A percentile compares a stretch with the other conserved stretches of the same genome.
Conservation (phyloP, 2,329 filamentous ascomycete genomes). For the Fusarium marasasianum region DNA sequence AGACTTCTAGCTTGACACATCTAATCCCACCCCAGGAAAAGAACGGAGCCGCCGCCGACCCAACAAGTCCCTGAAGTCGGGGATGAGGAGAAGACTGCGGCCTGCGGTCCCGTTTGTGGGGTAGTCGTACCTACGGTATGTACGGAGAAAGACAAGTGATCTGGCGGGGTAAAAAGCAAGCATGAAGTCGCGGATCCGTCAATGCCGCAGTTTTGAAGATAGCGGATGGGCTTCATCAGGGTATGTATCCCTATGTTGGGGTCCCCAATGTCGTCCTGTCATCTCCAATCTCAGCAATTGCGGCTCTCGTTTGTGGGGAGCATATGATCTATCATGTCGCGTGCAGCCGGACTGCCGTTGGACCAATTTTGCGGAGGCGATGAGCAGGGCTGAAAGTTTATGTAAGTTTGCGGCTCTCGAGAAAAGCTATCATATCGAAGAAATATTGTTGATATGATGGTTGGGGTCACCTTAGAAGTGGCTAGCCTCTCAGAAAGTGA, state of each 20-base stretch:
- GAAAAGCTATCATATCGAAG: not conserved
- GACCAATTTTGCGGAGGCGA: not conserved
- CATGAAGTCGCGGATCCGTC: conserved; percentile 32
- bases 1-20: conserved; percentile 9
- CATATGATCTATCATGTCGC: conserved; percentile 19
- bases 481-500: not conserved
- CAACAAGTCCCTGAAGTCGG: conserved; percentile 26
- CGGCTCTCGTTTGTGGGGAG: conserved; percentile 33
- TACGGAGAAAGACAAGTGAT: conserved; percentile 21
- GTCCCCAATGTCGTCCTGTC: not conserved
- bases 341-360: conserved; percentile 7
- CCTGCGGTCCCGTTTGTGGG: conserved; percentile 36
- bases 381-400: conserved; percentile 8
- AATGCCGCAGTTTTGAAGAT: conserved; percentile 8
- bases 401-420: conserved; percentile 5
- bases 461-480: not conserved
- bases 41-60: conserved; percentile 26
- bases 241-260: conserved; percentile 8
- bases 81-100: conserved; percentile 33
- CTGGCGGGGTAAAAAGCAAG: conserved; percentile 32
- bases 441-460: not conserved
- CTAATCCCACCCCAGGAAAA: conserved; percentile 18
- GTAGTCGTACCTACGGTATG: conserved; percentile 21
- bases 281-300: conserved; percentile 36
- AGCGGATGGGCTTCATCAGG: not conserved